Evolutionary conservation across 345 rosid species (phyloP).

Genomic region (Heritiera littoralis): DNA sequence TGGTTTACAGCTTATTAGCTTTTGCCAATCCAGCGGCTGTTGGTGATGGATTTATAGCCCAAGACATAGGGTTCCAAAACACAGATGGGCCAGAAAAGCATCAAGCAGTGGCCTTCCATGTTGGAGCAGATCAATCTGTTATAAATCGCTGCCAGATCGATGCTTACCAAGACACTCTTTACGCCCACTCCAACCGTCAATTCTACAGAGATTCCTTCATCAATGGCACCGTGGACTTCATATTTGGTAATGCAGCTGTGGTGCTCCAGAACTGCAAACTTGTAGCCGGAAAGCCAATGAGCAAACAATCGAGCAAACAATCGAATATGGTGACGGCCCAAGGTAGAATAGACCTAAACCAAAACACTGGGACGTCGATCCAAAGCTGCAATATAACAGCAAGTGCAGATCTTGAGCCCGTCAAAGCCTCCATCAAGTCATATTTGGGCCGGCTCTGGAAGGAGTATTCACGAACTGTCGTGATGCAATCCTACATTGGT

Average conservation of each 20-base stretch:
- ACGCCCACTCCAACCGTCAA: conserved; percentile 64
- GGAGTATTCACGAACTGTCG: conserved; percentile 58
- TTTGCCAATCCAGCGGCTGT: conserved; percentile 47
- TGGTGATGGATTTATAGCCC: conserved; percentile 89
- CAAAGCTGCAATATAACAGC: conserved; percentile 61
- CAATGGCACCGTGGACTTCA: conserved; percentile 76
- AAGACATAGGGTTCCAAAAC: conserved; percentile 77
- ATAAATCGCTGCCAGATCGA: conserved; percentile 54
- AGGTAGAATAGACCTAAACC: conserved; percentile 61
- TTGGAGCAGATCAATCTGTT: conserved; percentile 74
- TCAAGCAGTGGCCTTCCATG: conserved; percentile 84
- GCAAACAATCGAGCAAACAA: conserved; percentile 40
- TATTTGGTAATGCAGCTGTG: conserved; percentile 64
- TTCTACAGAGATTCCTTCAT: conserved; percentile 64
- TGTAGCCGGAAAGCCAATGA: conserved; percentile 60
- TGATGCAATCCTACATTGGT: conserved; percentile 63
- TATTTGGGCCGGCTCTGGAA: conserved; percentile 91
- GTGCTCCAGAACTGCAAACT: conserved; percentile 72
- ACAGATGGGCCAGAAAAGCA: conserved; percentile 80
- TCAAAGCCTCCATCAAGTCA: conserved; percentile 42
- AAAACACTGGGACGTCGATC: conserved; percentile 72
- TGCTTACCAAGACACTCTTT: conserved; percentile 77
- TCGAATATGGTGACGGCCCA: conserved; percentile 78
- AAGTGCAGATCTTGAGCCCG: conserved; percentile 50
- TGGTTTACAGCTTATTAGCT: neutral